phyloP scores from a whole-genome alignment of 306 rosid species.

The Sophora flavescens region DNA sequence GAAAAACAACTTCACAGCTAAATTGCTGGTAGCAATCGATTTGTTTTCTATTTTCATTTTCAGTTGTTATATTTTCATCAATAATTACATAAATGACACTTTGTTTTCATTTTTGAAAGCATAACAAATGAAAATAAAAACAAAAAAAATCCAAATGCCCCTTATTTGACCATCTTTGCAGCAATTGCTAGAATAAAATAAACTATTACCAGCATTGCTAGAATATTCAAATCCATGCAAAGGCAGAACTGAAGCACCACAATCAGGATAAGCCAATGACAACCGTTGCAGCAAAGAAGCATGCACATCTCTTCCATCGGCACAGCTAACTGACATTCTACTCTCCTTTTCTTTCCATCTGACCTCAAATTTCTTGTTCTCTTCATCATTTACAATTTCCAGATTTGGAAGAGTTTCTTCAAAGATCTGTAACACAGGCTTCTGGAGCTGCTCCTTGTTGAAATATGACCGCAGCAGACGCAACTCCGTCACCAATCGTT shows the following conservation, averaged over 20 bases:
- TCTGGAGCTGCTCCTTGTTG: conserved; percentile 64
- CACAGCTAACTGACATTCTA: conserved; percentile 44
- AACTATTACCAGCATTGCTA: conserved; percentile 60
- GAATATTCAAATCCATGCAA: conserved; percentile 70
- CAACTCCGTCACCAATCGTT: conserved; percentile 70
- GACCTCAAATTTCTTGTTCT: conserved; percentile 57
- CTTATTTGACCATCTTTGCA: background rate
- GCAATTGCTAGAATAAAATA: background rate
- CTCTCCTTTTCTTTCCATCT: conserved; percentile 52
- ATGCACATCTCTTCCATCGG: conserved; percentile 51
- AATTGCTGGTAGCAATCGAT: background rate
- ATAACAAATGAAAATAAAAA: background rate
- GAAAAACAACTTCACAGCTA: background rate
- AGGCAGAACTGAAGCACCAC: conserved; percentile 58
- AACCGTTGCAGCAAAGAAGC: conserved; percentile 66
- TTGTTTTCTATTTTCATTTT: background rate
- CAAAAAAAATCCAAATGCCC: background rate
- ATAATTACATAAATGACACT: no score
- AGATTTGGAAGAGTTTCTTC: conserved; percentile 66
- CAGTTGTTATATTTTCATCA: no score
- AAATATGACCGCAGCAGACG: conserved; percentile 72
- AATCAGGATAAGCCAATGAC: conserved; percentile 70
- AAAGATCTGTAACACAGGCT: conserved; percentile 59
- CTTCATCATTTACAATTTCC: conserved; percentile 48
- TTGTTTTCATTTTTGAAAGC: background rate